Base-by-base conservation (phyloP, 2,329 filamentous ascomycete species). In the Claviceps pusilla region DNA sequence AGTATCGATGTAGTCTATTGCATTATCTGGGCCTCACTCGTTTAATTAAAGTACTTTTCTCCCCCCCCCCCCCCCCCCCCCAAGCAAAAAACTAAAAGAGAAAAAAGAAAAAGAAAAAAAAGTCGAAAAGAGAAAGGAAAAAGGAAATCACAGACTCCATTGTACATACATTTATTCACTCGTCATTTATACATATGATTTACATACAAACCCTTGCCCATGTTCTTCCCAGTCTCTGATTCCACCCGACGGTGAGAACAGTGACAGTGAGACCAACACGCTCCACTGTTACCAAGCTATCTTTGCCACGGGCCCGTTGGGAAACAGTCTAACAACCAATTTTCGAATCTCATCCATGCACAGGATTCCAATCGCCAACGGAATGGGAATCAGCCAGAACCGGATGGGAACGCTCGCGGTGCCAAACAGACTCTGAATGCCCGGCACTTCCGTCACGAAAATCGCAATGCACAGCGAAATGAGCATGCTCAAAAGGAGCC, bases 321-420 rank as follows among this genome's bases (percentile, higher is more conserved):
- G 76, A 54, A 70, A 76, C 7, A 64, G 54, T 16, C 76, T 66
- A 3, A 78, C 76, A 1, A 73, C 45, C 29, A 73, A 60, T 63
- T 79, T 80, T 41, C 76, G 68, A 7, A 76, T 59, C 66, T 80
- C 77, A 61, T 79, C 76, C 64, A 79, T 72, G 33, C 67, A 55
- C 39, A 80, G 60, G 7, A 80, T 71, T 0, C 73, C 76, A 43
- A 78, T 55, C 0, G 72, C 76, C 12, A 79, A 62, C 7, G 74
- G 73, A 29, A 78, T 60, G 1, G 76, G 76, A 54, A 78, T 71
- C 1, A 77, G 59, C 75, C 75, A 79, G 53, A 71, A 76, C 64
- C 77, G 69, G 39, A 77, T 68, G 0, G 76, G 76, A 1, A 77
- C 73, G 1, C 68, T 68, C 0, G 72, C 71, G 0, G 76, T 79